Conservation (phyloP, 2,329 filamentous ascomycete species). For the Paraphoma chrysanthemicola region DNA sequence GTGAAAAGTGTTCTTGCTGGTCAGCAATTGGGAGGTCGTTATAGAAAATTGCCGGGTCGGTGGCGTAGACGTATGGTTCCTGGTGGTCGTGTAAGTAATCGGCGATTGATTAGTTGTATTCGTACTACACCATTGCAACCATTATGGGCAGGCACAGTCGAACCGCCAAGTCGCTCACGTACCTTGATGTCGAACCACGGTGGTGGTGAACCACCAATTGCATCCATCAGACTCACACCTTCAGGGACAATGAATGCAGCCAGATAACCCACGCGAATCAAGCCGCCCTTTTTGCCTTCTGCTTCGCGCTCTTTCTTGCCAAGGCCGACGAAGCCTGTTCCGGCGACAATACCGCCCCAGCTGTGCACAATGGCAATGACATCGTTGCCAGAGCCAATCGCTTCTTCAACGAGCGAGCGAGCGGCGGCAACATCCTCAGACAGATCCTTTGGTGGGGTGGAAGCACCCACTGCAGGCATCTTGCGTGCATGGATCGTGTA, state of each 20-base stretch:
- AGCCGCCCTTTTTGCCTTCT: constrained; percentile 48
- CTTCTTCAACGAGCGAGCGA: constrained; percentile 36
- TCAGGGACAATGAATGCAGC: constrained; percentile 47
- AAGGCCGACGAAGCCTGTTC: constrained; percentile 45
- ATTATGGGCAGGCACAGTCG: too few relatives aligned
- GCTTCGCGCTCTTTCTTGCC: constrained; percentile 41
- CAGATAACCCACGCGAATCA: constrained; percentile 46
- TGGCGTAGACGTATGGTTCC: constrained; percentile 5
- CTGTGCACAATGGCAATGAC: constrained; percentile 54
- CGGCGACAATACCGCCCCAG: constrained; percentile 53
- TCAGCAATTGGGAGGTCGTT: constrained; percentile 36
- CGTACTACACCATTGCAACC: too few relatives aligned
- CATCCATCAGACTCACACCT: constrained; percentile 40
- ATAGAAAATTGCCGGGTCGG: constrained; percentile 25
- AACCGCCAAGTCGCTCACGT: neutral
- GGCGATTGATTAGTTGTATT: too few relatives aligned
- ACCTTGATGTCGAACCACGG: constrained; percentile 39
- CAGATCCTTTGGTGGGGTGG: constrained; percentile 35
- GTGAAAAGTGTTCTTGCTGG: constrained; percentile 27
- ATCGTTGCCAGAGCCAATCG: constrained; percentile 50
- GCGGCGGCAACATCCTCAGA: constrained; percentile 45
- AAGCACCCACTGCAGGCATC: constrained; percentile 36
- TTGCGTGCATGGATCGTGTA: constrained; percentile 38
- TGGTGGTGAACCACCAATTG: constrained; percentile 26
- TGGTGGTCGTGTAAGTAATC: neutral